These are phyloP conservation scores for Imleria badia DNA, from an alignment of 768 basidiomycete genomes.

Conservation along the genomic window DNA sequence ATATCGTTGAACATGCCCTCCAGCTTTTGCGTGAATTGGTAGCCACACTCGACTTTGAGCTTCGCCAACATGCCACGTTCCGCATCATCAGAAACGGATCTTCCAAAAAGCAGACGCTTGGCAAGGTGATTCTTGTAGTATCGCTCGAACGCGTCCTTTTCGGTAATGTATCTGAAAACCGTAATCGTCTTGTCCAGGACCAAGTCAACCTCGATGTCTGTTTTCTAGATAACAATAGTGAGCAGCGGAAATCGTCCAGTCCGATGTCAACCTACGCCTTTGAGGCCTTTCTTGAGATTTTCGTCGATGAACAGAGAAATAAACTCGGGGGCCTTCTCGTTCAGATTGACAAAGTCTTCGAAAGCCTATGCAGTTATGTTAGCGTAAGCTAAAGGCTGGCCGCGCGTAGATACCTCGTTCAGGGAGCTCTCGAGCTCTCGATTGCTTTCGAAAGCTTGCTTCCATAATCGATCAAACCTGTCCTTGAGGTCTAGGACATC, in stretches of 20 bases:
- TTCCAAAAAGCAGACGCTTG: conserved; percentile 80
- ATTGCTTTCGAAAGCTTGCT: conserved; percentile 66
- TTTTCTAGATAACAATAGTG: conserved; percentile 61
- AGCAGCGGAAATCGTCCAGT: neutral
- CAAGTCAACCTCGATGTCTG: conserved; percentile 84
- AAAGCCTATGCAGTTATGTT: conserved; percentile 65
- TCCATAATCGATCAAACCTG: conserved; percentile 79
- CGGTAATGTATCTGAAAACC: conserved; percentile 89
- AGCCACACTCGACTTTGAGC: conserved; percentile 94
- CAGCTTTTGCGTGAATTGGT: conserved; percentile 95
- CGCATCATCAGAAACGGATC: conserved; percentile 95
- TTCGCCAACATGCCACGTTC: conserved; percentile 97
- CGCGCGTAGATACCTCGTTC: conserved; percentile 65
- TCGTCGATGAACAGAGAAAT: conserved; percentile 98
- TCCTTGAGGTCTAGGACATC: conserved; percentile 90
- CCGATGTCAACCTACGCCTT: conserved; percentile 63
- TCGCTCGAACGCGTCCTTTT: conserved; percentile 97
- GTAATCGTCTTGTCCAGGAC: conserved; percentile 95
- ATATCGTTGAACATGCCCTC: conserved; percentile 99
- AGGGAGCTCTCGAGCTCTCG: conserved; percentile 76
- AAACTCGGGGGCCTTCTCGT: conserved; percentile 87
- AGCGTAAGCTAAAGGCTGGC: neutral
- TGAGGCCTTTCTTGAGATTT: conserved; percentile 90
- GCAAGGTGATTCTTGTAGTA: conserved; percentile 98
- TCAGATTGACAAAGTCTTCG: conserved; percentile 84